Percentiles rank a stretch among this genome's conserved stretches.
These are phyloP conservation scores for Barbatosphaeria neglecta DNA, from an alignment of 495 filamentous ascomycete species.

Conservation along the genomic window DNA sequence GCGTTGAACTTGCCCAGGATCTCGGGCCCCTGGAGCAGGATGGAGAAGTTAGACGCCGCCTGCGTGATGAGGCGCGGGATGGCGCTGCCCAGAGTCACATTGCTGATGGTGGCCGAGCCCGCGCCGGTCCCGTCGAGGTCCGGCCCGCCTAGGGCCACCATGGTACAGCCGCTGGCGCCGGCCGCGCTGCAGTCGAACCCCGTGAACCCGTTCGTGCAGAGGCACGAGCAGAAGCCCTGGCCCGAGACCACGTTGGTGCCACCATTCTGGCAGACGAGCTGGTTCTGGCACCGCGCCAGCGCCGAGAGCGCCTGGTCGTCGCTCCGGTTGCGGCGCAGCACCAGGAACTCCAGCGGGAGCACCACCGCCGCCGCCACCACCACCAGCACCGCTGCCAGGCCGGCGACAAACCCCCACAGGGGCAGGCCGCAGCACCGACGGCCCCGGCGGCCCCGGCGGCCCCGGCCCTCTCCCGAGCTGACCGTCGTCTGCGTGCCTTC, in stretches of 20 bases:
- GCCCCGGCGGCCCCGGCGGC: slow-evolving; percentile 41
- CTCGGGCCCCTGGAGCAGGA: slow-evolving; percentile 52
- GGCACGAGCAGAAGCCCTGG: slow-evolving; percentile 61
- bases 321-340: slow-evolving; percentile 45
- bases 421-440: slow-evolving; percentile 67
- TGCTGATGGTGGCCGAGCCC: slow-evolving; percentile 33
- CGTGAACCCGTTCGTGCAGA: slow-evolving; percentile 78
- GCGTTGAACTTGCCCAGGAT: slow-evolving; percentile 68
- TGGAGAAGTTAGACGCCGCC: slow-evolving; percentile 57
- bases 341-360: slow-evolving; percentile 75
- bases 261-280: slow-evolving; percentile 60
- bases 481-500: slow-evolving; percentile 6
- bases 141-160: slow-evolving; percentile 42
- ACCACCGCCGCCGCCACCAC: slow-evolving; percentile 79
- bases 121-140: slow-evolving; percentile 31
- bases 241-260: slow-evolving; percentile 56
- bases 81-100: slow-evolving; percentile 69
- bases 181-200: slow-evolving; percentile 58
- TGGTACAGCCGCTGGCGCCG: slow-evolving; percentile 59
- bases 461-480: slow-evolving; percentile 7
- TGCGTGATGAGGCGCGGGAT: slow-evolving; percentile 60
- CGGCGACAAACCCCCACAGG: slow-evolving; percentile 61
- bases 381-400: slow-evolving; percentile 56
- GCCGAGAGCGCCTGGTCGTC: slow-evolving; percentile 16
- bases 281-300: slow-evolving; percentile 39